These are phyloP conservation scores for Trichosanthes truncata DNA, from an alignment of 306 rosid species.

Conservation along the genomic window DNA sequence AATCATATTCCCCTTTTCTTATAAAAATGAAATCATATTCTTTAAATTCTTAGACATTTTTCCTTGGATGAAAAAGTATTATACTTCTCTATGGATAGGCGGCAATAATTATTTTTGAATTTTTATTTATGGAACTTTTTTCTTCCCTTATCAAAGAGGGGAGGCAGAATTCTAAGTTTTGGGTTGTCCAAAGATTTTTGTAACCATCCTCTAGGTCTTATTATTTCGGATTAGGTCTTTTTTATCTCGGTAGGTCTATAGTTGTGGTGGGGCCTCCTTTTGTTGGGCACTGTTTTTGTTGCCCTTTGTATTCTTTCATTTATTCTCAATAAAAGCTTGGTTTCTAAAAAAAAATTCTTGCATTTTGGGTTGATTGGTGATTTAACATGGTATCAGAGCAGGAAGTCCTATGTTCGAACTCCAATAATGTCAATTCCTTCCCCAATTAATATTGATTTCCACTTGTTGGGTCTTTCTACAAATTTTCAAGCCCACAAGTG, in stretches of 20 bases:
- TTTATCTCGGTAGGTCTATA: background rate
- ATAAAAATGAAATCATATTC: background rate
- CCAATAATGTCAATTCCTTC: too few species aligned
- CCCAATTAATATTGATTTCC: too few species aligned
- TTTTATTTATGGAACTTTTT: background rate
- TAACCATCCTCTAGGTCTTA: background rate
- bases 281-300: background rate
- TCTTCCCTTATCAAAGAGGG: background rate
- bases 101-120: background rate
- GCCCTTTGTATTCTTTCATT: too few species aligned
- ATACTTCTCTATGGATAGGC: background rate
- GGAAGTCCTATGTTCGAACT: too few species aligned
- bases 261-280: background rate
- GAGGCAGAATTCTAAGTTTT: background rate
- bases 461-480: too few species aligned
- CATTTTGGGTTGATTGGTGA: too few species aligned
- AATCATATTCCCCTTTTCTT: background rate
- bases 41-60: too few species aligned
- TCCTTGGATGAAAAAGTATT: background rate
- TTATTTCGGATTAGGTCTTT: background rate
- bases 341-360: too few species aligned
- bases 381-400: too few species aligned
- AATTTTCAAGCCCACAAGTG: too few species aligned
- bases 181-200: background rate
- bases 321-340: background rate